phyloP scores from a whole-genome alignment of 148 eudicot genomes.

The Hydrangea macrophylla region DNA sequence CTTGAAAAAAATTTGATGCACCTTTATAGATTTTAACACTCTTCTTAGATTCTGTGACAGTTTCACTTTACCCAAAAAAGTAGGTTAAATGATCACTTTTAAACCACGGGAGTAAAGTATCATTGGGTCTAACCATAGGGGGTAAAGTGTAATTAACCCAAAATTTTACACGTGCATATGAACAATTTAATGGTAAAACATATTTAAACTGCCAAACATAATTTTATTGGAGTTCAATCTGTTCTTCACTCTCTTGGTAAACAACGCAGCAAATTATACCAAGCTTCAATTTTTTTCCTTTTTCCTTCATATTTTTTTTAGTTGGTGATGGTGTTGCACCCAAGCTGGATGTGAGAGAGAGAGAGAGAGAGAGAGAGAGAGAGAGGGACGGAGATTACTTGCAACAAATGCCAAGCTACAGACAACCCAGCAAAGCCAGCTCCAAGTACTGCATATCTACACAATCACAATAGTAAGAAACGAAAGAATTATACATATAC shows the following conservation, averaged over 20 bases:
- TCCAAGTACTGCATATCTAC: conserved; percentile 90
- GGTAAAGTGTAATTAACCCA: too few species aligned
- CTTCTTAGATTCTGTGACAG: too few species aligned
- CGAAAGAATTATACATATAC: neutral
- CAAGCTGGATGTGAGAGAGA: neutral
- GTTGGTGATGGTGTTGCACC: neutral
- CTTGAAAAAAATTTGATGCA: too few species aligned
- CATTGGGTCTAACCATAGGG: too few species aligned
- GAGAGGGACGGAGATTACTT: conserved; percentile 36
- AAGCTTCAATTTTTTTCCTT: neutral
- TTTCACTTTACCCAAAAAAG: too few species aligned
- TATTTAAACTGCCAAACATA: neutral
- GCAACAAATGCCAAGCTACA: conserved; percentile 81
- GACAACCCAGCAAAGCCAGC: conserved; percentile 99
- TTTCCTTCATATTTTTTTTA: neutral
- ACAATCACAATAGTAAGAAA: neutral
- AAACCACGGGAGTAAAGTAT: too few species aligned
- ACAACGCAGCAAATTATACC: neutral
- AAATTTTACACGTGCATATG: too few species aligned
- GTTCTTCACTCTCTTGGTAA: neutral
- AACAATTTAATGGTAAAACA: neutral
- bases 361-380: neutral
- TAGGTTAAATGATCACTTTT: too few species aligned
- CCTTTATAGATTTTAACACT: too few species aligned
- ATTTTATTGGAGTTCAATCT: neutral